Percentiles rank a stretch among this genome's conserved stretches.
Conservation (phyloP, 805 yeast genomes). For the Debaryomyces castellii region DNA sequence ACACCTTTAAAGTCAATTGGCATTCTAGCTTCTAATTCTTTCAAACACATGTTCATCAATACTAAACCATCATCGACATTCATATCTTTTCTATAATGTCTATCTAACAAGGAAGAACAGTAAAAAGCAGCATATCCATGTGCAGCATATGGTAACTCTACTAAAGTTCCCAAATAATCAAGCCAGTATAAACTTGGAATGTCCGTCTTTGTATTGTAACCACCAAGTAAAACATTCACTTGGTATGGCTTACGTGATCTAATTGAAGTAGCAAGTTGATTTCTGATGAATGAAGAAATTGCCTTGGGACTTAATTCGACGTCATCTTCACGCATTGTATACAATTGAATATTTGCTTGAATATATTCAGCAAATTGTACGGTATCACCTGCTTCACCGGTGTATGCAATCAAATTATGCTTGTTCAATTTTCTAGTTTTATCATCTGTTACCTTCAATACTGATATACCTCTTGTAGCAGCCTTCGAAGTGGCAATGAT, state of each 20-base stretch:
- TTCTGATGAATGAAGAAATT: conserved; percentile 84
- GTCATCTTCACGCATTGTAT: conserved; percentile 77
- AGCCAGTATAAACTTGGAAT: conserved; percentile 80
- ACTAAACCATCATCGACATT: conserved; percentile 74
- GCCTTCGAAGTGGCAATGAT: conserved; percentile 94
- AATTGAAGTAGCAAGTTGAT: conserved; percentile 79
- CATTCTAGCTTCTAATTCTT: conserved; percentile 79
- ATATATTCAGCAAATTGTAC: conserved; percentile 92
- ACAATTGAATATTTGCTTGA: conserved; percentile 87
- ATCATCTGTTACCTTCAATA: conserved; percentile 42
- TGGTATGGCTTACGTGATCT: conserved; percentile 93
- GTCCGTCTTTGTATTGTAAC: conserved; percentile 60
- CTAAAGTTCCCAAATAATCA: conserved; percentile 91
- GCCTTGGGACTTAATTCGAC: conserved; percentile 81
- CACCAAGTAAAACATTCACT: conserved; percentile 87
- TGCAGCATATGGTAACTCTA: conserved; percentile 91
- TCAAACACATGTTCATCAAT: conserved; percentile 68
- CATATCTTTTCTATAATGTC: conserved; percentile 80
- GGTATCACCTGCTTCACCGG: conserved; percentile 97
- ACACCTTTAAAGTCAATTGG: conserved; percentile 95
- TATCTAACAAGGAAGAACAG: conserved; percentile 85
- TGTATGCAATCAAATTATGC: conserved; percentile 80
- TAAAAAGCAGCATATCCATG: conserved; percentile 99
- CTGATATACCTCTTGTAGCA: conserved; percentile 63
- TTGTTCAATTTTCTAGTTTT: conserved; percentile 61